A percentile compares a stretch with the other conserved stretches of the same genome.
phyloP scores from a whole-genome alignment of 2,329 filamentous ascomycete genomes.

The Penicillium sp. region DNA sequence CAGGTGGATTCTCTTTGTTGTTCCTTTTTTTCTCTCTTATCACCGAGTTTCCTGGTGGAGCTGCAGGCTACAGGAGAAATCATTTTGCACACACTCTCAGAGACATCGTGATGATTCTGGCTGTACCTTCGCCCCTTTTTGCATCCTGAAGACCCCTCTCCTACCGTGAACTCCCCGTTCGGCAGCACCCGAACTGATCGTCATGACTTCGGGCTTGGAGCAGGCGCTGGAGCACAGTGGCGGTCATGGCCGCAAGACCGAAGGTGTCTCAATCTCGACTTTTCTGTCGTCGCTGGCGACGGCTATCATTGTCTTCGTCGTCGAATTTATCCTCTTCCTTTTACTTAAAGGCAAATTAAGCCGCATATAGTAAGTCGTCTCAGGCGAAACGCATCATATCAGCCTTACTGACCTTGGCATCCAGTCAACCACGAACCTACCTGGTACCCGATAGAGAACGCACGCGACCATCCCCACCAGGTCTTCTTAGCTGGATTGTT shows the following conservation, averaged over 20 bases:
- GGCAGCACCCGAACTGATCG: constrained; percentile 12
- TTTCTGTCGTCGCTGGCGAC: constrained; percentile 67
- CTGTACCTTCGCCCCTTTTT: neutral
- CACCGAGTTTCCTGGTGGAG: neutral
- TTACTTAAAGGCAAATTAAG: constrained; percentile 75
- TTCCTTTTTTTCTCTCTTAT: neutral
- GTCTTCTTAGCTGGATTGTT: constrained; percentile 55
- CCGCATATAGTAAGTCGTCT: constrained; percentile 71
- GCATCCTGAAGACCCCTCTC: constrained; percentile 1
- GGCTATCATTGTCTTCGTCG: constrained; percentile 63
- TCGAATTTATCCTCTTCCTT: constrained; percentile 69
- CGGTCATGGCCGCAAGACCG: constrained; percentile 34
- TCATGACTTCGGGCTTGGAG: constrained; percentile 32
- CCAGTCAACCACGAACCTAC: constrained; percentile 78
- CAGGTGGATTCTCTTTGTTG: neutral
- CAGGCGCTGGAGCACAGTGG: constrained; percentile 38
- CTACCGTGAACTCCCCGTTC: constrained; percentile 1
- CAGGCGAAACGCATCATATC: neutral
- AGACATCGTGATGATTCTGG: constrained; percentile 2
- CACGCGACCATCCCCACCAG: constrained; percentile 69
- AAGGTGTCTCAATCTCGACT: constrained; percentile 44
- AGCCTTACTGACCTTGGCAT: constrained; percentile 8
- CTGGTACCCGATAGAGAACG: constrained; percentile 83
- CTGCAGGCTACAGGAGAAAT: neutral
- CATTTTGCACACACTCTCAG: neutral